Evolutionary conservation across 768 basidiomycete species (phyloP).

Genomic region (Rhodotorula kratochvilovae): DNA sequence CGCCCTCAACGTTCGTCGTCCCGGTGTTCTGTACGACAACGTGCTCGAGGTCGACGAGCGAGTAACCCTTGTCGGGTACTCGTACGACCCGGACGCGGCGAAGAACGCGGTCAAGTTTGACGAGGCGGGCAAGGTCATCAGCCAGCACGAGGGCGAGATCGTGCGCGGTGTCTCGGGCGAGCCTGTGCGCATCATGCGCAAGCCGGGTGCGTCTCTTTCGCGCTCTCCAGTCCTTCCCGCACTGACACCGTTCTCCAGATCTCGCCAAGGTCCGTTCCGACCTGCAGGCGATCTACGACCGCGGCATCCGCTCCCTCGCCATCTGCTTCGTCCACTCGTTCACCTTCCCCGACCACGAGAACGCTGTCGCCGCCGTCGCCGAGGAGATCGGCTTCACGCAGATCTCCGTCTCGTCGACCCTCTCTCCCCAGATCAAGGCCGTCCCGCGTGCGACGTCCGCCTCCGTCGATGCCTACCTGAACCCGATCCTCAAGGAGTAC

Average conservation of each 20-base stretch:
- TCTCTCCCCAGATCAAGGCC: slow-evolving; percentile 94
- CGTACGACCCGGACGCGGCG: slow-evolving; percentile 76
- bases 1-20: slow-evolving; percentile 71
- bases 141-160: slow-evolving; percentile 70
- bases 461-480: slow-evolving; percentile 91
- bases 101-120: slow-evolving; percentile 72
- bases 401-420: slow-evolving; percentile 76
- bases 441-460: slow-evolving; percentile 87
- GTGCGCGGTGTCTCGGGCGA: slow-evolving; percentile 72
- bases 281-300: slow-evolving; percentile 65
- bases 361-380: slow-evolving; percentile 65
- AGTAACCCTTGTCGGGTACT: slow-evolving; percentile 88
- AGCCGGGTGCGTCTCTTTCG: slow-evolving; percentile 19
- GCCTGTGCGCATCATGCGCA: slow-evolving; percentile 21
- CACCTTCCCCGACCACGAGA: slow-evolving; percentile 63
- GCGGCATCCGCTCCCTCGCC: slow-evolving; percentile 83
- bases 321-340: slow-evolving; percentile 88
- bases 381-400: slow-evolving; percentile 79
- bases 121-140: slow-evolving; percentile 61
- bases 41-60: slow-evolving; percentile 83
- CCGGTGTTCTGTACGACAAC: slow-evolving; percentile 59
- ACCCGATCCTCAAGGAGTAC: slow-evolving; percentile 76
- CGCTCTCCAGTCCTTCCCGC: background rate
- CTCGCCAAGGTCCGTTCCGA: slow-evolving; percentile 56
- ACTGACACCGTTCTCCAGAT: slow-evolving; percentile 48